Conservation (phyloP, 2,329 filamentous ascomycete genomes). For the Chrysoporthe cubensis region DNA sequence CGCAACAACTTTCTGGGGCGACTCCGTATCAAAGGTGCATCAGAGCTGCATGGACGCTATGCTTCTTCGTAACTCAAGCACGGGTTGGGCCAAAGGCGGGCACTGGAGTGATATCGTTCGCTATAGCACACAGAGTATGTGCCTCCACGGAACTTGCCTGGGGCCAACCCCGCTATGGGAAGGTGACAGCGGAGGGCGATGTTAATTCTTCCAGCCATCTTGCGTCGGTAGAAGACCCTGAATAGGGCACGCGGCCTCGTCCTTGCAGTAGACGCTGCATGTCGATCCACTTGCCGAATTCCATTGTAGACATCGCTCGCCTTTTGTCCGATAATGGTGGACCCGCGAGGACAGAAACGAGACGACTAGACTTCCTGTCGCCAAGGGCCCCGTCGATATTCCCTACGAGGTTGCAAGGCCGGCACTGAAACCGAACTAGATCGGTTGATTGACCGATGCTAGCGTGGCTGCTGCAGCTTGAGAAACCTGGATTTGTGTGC, state of each 20-base stretch:
- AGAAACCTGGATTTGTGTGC: conserved; percentile 1
- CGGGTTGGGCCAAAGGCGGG: not conserved
- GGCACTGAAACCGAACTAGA: conserved; percentile 4
- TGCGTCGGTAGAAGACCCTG: not conserved
- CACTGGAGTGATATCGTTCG: not conserved
- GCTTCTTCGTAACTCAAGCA: not conserved
- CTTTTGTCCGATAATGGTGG: not conserved
- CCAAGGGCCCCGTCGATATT: not conserved
- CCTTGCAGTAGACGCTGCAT: not conserved
- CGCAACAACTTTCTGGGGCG: not conserved
- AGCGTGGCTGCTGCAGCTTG: not conserved
- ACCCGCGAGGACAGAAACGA: not conserved
- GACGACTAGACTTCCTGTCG: not conserved
- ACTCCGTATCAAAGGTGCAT: conserved; percentile 3
- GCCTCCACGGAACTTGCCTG: not conserved
- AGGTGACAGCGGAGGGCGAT: not conserved
- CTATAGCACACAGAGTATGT: not conserved
- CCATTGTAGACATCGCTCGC: not conserved
- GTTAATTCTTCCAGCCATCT: conserved; percentile 5
- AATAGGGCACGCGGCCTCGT: not conserved
- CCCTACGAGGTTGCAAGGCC: not conserved
- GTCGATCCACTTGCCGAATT: not conserved
- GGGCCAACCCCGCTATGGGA: not conserved
- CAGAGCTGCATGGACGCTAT: not conserved
- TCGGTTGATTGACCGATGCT: conserved; percentile 12